A percentile compares a stretch with the other conserved stretches of the same genome.
Conservation (phyloP, 2,329 filamentous ascomycete species). For the Trichoderma sp. region DNA sequence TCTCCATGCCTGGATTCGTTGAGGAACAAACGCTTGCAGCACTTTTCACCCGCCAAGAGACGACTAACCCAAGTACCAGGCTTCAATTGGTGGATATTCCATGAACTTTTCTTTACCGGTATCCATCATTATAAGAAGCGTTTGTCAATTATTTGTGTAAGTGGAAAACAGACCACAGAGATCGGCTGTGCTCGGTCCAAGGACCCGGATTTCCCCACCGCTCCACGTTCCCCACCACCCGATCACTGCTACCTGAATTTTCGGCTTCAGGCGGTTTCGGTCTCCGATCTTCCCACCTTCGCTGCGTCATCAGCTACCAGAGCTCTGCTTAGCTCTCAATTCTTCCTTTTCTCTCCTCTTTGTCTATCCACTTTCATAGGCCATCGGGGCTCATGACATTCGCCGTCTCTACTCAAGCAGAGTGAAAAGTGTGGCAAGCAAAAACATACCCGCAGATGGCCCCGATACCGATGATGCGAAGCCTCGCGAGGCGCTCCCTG, state of each 20-base stretch:
- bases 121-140: neutral
- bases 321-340: neutral
- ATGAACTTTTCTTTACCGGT: neutral
- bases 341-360: neutral
- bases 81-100: neutral
- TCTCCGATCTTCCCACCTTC: constrained; percentile 18
- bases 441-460: neutral
- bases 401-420: neutral
- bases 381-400: neutral
- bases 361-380: neutral
- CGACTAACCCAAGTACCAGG: neutral
- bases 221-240: constrained; percentile 17
- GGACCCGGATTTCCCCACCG: constrained; percentile 13
- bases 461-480: constrained; percentile 30
- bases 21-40: neutral
- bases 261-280: constrained; percentile 14
- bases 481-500: constrained; percentile 33
- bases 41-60: neutral
- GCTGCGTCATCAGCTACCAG: constrained; percentile 6
- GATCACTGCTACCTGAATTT: constrained; percentile 21
- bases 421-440: neutral
- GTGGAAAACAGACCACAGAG: neutral
- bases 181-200: constrained; percentile 8
- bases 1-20: neutral
- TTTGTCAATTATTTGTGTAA: neutral